Conservation (phyloP, 192 early-diverging fungal species). For the Coemansia reversa region DNA sequence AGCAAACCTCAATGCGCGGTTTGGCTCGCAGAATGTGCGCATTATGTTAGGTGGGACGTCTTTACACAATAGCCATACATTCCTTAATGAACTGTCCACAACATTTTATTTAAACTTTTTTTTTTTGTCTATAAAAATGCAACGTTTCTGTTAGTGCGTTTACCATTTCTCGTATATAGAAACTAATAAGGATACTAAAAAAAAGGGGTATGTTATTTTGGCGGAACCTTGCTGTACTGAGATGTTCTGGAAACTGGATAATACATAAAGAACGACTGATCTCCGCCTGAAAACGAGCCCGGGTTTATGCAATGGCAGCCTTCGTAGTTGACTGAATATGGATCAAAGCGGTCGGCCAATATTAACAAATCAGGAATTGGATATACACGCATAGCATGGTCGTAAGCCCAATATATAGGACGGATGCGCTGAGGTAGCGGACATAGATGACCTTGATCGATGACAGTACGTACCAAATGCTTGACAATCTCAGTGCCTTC, state of each 20-base stretch:
- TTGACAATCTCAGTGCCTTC: slow-evolving; percentile 49
- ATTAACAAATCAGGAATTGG: slow-evolving; percentile 84
- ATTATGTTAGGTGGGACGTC: slow-evolving; percentile 91
- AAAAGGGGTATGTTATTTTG: slow-evolving; percentile 1
- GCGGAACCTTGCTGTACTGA: slow-evolving; percentile 52
- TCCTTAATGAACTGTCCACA: slow-evolving; percentile 46
- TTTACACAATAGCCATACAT: slow-evolving; percentile 73
- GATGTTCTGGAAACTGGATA: slow-evolving; percentile 61
- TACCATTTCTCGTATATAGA: neutral
- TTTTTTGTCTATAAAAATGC: neutral
- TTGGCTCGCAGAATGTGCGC: slow-evolving; percentile 67
- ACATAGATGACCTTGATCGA: slow-evolving; percentile 83
- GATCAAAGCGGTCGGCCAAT: slow-evolving; percentile 81
- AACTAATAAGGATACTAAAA: neutral
- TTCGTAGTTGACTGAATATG: slow-evolving; percentile 75
- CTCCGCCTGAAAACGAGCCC: slow-evolving; percentile 63
- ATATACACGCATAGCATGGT: slow-evolving; percentile 83
- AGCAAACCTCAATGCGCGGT: slow-evolving; percentile 73
- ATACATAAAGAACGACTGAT: slow-evolving; percentile 71
- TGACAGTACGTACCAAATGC: slow-evolving; percentile 71
- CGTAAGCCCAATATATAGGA: slow-evolving; percentile 78
- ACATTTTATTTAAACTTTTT: slow-evolving; percentile 27
- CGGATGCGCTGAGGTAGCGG: slow-evolving; percentile 77
- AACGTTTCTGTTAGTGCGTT: too few relatives aligned
- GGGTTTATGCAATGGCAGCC: slow-evolving; percentile 81